These are phyloP conservation scores for Pythium scleroteichum DNA, from an alignment of 352 stramenopile species.

Conservation along the genomic window DNA sequence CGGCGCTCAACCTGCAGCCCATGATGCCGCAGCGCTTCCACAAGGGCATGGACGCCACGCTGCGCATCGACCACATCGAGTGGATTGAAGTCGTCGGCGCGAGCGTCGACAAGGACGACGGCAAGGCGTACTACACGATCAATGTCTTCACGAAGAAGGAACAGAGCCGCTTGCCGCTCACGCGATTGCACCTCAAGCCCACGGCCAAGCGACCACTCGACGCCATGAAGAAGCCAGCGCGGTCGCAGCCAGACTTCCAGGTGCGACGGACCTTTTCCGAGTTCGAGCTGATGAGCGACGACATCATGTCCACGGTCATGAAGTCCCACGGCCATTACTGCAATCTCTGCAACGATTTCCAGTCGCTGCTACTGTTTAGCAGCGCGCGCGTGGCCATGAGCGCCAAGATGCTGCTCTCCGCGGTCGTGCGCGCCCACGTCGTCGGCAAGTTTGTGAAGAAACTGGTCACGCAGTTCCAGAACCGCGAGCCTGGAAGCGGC, in stretches of 20 bases:
- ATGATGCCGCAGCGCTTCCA: constrained; percentile 7
- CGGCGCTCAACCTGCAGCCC: neutral
- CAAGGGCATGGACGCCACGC: constrained; percentile 8
- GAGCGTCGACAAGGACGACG: neutral
- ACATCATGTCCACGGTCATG: neutral
- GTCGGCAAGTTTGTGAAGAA: constrained; percentile 1
- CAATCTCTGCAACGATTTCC: constrained; percentile 16
- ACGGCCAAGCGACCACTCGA: neutral
- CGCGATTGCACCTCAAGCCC: neutral
- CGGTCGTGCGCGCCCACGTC: neutral
- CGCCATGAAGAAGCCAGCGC: constrained; percentile 3
- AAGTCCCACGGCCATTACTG: constrained; percentile 7
- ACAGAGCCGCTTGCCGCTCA: constrained; percentile 10
- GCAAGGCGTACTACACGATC: constrained; percentile 13
- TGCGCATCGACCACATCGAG: constrained; percentile 10
- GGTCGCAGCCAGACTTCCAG: neutral
- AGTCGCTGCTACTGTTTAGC: constrained; percentile 3
- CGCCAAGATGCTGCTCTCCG: neutral
- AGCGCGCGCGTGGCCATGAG: constrained; percentile 7
- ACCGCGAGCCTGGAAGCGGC: neutral
- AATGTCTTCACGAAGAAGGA: constrained; percentile 11
- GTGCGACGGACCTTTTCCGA: constrained; percentile 10
- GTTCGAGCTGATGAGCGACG: constrained; percentile 5
- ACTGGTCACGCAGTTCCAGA: constrained; percentile 6
- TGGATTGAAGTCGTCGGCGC: constrained; percentile 11